These are phyloP conservation scores for Tetrapisispora phaffii DNA, from an alignment of 805 yeast genomes.

Conservation along the genomic window DNA sequence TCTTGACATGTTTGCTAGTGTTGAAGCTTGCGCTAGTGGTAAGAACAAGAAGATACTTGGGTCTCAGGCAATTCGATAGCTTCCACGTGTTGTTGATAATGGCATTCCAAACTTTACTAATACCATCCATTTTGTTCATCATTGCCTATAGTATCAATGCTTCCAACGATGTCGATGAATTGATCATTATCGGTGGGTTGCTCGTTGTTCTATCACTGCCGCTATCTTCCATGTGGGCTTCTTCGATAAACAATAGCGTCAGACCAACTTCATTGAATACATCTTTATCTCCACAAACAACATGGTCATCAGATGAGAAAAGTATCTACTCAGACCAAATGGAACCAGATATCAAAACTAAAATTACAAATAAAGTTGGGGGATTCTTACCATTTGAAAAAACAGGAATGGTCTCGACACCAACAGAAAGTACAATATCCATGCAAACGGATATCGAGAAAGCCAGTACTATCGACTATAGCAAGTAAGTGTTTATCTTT, in stretches of 20 bases:
- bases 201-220: conserved; percentile 69
- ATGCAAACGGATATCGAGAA: conserved; percentile 1
- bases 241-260: conserved; percentile 45
- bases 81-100: conserved; percentile 73
- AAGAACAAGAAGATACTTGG: conserved; percentile 61
- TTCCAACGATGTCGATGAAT: conserved; percentile 28
- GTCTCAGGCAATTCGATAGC: conserved; percentile 73
- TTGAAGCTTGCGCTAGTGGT: conserved; percentile 62
- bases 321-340: neutral
- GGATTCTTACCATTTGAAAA: conserved; percentile 13
- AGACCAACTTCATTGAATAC: conserved; percentile 32
- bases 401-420: neutral
- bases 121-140: conserved; percentile 65
- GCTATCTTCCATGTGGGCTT: conserved; percentile 82
- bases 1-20: conserved; percentile 51
- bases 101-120: conserved; percentile 70
- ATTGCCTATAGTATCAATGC: conserved; percentile 37
- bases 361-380: neutral
- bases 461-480: neutral
- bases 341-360: conserved; percentile 3
- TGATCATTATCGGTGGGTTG: conserved; percentile 47
- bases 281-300: conserved; percentile 12
- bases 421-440: neutral
- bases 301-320: neutral
- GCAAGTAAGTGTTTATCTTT: too few relatives aligned